Conservation (phyloP, 768 basidiomycete genomes). For the Termitomyces bulborhizus region DNA sequence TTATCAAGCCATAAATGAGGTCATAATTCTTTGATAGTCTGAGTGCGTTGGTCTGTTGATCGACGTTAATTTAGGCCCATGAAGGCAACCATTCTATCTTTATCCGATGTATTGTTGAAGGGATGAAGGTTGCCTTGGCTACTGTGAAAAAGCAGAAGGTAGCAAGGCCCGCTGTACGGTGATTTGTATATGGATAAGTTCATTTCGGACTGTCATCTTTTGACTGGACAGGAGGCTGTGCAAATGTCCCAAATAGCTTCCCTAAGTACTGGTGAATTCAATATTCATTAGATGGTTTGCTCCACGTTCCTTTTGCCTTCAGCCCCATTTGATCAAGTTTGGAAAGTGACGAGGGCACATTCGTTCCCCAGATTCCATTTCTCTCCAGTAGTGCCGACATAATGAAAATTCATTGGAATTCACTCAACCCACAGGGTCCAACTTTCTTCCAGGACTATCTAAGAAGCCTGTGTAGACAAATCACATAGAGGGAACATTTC, state of each 20-base stretch:
- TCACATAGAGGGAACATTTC: conserved; percentile 21
- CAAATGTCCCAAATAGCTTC: too few relatives aligned
- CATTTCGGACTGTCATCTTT: too few relatives aligned
- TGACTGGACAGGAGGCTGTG: too few relatives aligned
- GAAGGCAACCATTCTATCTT: background rate
- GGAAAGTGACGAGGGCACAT: background rate
- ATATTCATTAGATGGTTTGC: background rate
- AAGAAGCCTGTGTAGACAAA: conserved; percentile 20
- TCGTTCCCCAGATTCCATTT: background rate
- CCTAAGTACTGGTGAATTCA: background rate
- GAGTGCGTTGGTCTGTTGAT: background rate
- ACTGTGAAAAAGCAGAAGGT: background rate
- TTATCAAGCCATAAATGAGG: background rate
- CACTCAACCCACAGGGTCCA: conserved; percentile 10
- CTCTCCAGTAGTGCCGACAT: background rate
- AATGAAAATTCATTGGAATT: conserved; percentile 16
- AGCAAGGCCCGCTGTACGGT: background rate
- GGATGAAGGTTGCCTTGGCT: background rate
- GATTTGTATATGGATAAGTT: too few relatives aligned
- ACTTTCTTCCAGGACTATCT: conserved; percentile 14
- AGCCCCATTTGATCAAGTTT: background rate
- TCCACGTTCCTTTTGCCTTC: background rate
- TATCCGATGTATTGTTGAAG: background rate
- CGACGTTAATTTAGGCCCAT: background rate
- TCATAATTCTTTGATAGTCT: too few relatives aligned